Base-by-base conservation (phyloP, 805 yeast species). In the Crinitomyces ghanaensis region DNA sequence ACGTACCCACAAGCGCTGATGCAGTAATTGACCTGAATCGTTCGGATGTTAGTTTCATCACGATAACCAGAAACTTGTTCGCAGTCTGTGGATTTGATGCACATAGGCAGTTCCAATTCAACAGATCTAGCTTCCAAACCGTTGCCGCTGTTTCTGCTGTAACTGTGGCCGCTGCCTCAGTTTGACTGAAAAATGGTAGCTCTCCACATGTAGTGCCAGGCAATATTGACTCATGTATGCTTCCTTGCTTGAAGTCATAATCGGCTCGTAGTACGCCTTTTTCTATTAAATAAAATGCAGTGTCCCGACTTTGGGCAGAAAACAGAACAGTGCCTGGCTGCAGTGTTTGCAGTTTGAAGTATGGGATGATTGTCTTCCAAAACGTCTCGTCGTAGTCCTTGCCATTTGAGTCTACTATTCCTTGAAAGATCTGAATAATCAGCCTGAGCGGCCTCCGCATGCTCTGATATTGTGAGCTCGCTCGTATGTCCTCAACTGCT, bases 171-270 rank as follows among this genome's bases (percentile, higher is more conserved):
- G 72, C 60, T 28, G 65, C 59, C 7, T 54, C 51, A 1, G 61
- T 48, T 7, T 57, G 57, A 12, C 54, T 42, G 36, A 57, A 55
- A 33, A 57, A 59, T 2, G 59, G 56, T n/a, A 57, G 45, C 37
- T 79, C 84, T 2, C 93, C 91, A 53, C 78, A 77, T 1, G 81
- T 70, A 0, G 88, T 78, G 38, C 79, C 69, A 4, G 91, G 84
- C 34, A 81, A 64, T 21, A 79, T 72, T 12, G 64, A 49, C 61
- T 63, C 59, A 53, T 59, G 52, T 52, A 73, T 34, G 35, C 48
- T 37, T 46, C 67, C 51, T 50, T 64, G 62, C 41, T 66, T 62
- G 46, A 77, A 59, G 49, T 64, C 66, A 38, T 64, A 72, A 9
- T 67, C 76, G 40, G 70, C 63, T 32, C 63, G 67, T 45, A 63